These are phyloP conservation scores for Striga hermonthica DNA, from an alignment of 305 asterid species.

Conservation along the genomic window DNA sequence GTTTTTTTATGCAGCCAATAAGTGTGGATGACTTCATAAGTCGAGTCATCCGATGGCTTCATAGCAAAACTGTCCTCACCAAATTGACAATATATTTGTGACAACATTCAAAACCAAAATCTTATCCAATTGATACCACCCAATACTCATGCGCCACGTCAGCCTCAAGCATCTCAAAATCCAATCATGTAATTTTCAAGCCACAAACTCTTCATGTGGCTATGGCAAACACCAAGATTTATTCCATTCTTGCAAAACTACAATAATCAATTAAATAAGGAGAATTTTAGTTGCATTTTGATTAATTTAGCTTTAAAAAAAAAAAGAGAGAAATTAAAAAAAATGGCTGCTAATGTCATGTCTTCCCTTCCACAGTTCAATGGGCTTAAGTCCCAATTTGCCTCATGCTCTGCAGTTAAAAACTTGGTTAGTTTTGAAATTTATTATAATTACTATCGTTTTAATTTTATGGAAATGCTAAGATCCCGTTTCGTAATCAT, in stretches of 20 bases:
- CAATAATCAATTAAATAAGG: no score
- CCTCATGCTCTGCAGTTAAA: slow-evolving; percentile 49
- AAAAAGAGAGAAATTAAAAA: slow-evolving; percentile 10
- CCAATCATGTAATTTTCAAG: slow-evolving; percentile 42
- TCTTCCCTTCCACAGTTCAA: slow-evolving; percentile 73
- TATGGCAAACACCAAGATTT: slow-evolving; percentile 23
- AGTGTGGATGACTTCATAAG: no score
- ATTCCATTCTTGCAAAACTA: not conserved
- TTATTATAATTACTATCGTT: not conserved
- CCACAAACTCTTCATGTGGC: slow-evolving; percentile 62
- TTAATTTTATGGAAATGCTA: no score
- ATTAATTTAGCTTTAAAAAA: no score
- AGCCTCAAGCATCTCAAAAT: slow-evolving; percentile 50
- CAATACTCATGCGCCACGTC: slow-evolving; percentile 52
- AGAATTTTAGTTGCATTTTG: no score
- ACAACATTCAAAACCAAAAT: slow-evolving; percentile 39
- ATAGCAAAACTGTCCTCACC: no score
- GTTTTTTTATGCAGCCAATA: no score
- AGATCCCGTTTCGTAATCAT: no score
- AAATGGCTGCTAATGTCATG: slow-evolving; percentile 68
- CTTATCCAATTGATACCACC: slow-evolving; percentile 54
- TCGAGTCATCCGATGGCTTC: no score
- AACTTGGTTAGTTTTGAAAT: slow-evolving; percentile 48
- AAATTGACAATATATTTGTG: slow-evolving; percentile 14
- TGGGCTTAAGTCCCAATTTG: slow-evolving; percentile 53